These are phyloP conservation scores for Neonectria hederae DNA, from an alignment of 2,329 filamentous ascomycete species.

Conservation along the genomic window DNA sequence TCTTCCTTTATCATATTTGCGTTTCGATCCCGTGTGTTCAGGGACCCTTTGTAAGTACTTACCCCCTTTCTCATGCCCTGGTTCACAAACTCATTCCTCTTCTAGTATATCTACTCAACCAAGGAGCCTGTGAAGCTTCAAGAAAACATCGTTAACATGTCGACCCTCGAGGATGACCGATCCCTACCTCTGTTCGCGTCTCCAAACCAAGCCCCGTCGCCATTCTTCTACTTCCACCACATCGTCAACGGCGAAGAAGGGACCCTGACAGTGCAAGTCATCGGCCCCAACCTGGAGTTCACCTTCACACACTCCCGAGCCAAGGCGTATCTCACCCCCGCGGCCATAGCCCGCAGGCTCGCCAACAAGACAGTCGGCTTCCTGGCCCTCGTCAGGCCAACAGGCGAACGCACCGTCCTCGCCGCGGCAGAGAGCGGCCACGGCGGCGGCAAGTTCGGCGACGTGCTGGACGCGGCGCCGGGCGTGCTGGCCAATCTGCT, in stretches of 20 bases:
- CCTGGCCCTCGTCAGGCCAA: conserved; percentile 35
- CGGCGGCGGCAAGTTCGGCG: conserved; percentile 41
- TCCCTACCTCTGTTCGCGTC: conserved; percentile 35
- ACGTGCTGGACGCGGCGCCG: conserved; percentile 39
- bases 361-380: conserved; percentile 48
- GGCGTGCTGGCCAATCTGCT: conserved; percentile 43
- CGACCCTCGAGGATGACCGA: conserved; percentile 16
- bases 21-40: neutral
- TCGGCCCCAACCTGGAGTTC: conserved; percentile 46
- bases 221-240: conserved; percentile 47
- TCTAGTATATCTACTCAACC: neutral
- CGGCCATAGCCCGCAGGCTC: conserved; percentile 26
- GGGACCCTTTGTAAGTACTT: neutral
- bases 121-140: neutral
- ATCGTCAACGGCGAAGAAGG: conserved; percentile 37
- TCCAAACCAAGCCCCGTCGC: conserved; percentile 26
- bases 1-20: neutral
- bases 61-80: neutral
- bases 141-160: conserved; percentile 8
- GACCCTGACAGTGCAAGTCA: conserved; percentile 43
- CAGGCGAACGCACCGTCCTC: conserved; percentile 39
- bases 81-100: neutral
- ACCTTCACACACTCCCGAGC: conserved; percentile 44
- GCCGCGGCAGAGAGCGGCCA: conserved; percentile 49
- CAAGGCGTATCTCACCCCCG: neutral